Evolutionary conservation across 2,329 filamentous ascomycete genomes (phyloP).

Genomic region (Penicillium sp.): DNA sequence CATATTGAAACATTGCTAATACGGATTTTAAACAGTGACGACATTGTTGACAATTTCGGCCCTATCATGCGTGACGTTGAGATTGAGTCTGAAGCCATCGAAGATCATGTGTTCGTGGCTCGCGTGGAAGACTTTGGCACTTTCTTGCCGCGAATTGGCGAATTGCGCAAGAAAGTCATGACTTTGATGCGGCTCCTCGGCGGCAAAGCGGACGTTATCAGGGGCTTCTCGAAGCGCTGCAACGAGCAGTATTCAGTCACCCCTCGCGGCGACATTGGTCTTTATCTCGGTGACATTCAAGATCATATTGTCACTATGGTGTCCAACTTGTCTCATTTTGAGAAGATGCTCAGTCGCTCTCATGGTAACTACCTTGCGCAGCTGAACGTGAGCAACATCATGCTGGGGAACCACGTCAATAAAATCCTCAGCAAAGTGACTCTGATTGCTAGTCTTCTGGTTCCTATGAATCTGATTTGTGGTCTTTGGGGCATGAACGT

Average conservation of each 20-base stretch:
- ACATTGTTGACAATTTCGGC: slow-evolving; percentile 94
- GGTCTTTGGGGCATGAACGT: slow-evolving; percentile 53
- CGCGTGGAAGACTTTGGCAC: slow-evolving; percentile 83
- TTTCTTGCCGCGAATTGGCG: slow-evolving; percentile 84
- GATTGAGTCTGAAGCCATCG: slow-evolving; percentile 82
- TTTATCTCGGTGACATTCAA: slow-evolving; percentile 96
- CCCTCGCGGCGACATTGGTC: slow-evolving; percentile 89
- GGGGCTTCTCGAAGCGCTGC: slow-evolving; percentile 96
- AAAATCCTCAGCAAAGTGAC: slow-evolving; percentile 92
- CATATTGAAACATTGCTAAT: neutral
- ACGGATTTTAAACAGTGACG: slow-evolving; percentile 58
- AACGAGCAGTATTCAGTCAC: slow-evolving; percentile 96
- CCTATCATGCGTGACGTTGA: slow-evolving; percentile 86
- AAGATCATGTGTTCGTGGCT: slow-evolving; percentile 91
- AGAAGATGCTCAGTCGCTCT: slow-evolving; percentile 91
- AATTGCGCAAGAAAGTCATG: slow-evolving; percentile 91
- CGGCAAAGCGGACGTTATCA: slow-evolving; percentile 97
- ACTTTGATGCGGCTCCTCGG: slow-evolving; percentile 86
- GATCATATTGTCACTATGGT: slow-evolving; percentile 99
- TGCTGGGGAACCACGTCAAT: slow-evolving; percentile 83
- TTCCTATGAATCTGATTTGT: slow-evolving; percentile 89
- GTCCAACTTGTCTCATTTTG: slow-evolving; percentile 90
- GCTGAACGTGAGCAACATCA: slow-evolving; percentile 85
- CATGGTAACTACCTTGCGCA: slow-evolving; percentile 97
- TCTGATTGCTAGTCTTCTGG: slow-evolving; percentile 87